Evolutionary conservation across 148 eudicot genomes (phyloP).

Genomic region (Polygonum aviculare): DNA sequence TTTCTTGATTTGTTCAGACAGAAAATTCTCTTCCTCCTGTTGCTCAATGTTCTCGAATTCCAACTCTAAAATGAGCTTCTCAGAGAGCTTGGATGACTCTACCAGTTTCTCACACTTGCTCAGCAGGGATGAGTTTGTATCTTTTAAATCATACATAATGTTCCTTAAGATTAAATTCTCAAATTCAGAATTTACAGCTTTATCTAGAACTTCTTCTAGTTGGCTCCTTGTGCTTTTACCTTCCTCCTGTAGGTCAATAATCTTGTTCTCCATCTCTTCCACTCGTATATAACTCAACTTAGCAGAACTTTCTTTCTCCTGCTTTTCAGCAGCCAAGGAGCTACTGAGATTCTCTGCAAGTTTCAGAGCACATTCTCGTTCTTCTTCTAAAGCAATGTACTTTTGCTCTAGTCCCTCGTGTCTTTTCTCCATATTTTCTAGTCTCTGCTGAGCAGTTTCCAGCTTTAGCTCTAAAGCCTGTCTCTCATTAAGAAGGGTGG

Average conservation of each 20-base stretch:
- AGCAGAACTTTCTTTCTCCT: slow-evolving; percentile 35
- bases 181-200: slow-evolving; percentile 49
- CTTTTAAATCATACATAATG: slow-evolving; percentile 50
- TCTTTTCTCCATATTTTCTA: slow-evolving; percentile 45
- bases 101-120: slow-evolving; percentile 48
- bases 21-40: slow-evolving; percentile 39
- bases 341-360: slow-evolving; percentile 43
- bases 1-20: slow-evolving; percentile 41
- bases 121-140: slow-evolving; percentile 38
- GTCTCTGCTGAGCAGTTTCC: slow-evolving; percentile 33
- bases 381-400: slow-evolving; percentile 40
- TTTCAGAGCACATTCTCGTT: slow-evolving; percentile 34
- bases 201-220: slow-evolving; percentile 55
- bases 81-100: slow-evolving; percentile 56
- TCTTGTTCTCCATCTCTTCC: slow-evolving; percentile 39
- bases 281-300: slow-evolving; percentile 31
- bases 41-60: slow-evolving; percentile 46
- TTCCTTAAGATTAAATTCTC: slow-evolving; percentile 61
- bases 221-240: slow-evolving; percentile 36
- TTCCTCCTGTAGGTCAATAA: slow-evolving; percentile 42
- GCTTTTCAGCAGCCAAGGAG: slow-evolving; percentile 48
- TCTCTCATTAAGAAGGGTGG: slow-evolving; percentile 44
- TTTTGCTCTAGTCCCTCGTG: slow-evolving; percentile 49
- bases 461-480: slow-evolving; percentile 39
- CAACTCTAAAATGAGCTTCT: slow-evolving; percentile 45